Evolutionary conservation across 768 basidiomycete species (phyloP).

Genomic region (Suillus lakei): DNA sequence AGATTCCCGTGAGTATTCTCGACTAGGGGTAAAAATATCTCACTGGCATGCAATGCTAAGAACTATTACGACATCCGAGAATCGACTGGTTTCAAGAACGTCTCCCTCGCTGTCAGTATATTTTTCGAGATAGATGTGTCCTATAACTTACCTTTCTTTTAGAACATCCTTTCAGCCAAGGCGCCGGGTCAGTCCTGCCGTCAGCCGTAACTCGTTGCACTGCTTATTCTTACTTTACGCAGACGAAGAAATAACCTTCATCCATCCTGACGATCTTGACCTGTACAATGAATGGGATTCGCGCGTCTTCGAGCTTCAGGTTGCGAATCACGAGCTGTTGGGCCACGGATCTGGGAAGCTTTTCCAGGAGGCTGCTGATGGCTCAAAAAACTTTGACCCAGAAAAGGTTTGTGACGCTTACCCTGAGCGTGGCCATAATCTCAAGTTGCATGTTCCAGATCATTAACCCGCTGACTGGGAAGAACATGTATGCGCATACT

Average conservation of each 20-base stretch:
- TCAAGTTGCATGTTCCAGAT: conserved; percentile 47
- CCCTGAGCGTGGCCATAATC: conserved; percentile 4
- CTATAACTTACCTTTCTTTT: conserved; percentile 2
- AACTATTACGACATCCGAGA: conserved; percentile 89
- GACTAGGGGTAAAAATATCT: neutral
- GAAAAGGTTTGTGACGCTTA: conserved; percentile 46
- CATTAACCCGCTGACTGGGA: conserved; percentile 81
- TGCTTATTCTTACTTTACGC: neutral
- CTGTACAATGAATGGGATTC: conserved; percentile 81
- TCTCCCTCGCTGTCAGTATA: conserved; percentile 72
- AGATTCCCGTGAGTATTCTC: conserved; percentile 63
- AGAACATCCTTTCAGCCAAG: conserved; percentile 90
- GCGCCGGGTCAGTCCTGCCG: conserved; percentile 61
- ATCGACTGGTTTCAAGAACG: conserved; percentile 86
- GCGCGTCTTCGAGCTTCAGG: conserved; percentile 83
- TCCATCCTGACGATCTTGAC: conserved; percentile 76
- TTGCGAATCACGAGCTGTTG: conserved; percentile 88
- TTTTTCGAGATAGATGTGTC: neutral
- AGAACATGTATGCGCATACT: conserved; percentile 58
- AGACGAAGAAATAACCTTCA: conserved; percentile 83
- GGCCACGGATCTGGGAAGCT: conserved; percentile 88
- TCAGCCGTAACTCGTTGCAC: neutral
- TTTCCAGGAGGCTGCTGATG: conserved; percentile 76
- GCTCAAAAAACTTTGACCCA: conserved; percentile 82
- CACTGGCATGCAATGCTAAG: conserved; percentile 31